A percentile compares a stretch with the other conserved stretches of the same genome.
Evolutionary conservation across 441 rosid species (phyloP).

Genomic region (Flueggea neowawraea): DNA sequence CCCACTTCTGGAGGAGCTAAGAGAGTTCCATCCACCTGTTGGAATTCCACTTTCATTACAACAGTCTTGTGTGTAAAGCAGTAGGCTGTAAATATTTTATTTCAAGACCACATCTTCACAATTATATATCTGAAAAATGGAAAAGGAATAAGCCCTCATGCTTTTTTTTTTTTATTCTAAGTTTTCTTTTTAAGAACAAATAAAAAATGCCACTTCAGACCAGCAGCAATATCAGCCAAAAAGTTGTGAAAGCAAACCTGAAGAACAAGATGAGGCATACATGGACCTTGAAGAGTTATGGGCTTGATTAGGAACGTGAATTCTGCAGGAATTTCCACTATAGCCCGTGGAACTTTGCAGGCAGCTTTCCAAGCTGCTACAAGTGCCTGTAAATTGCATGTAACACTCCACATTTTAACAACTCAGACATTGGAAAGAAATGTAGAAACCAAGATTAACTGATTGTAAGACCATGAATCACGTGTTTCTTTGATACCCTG

Average conservation of each 20-base stretch:
- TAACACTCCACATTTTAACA: neutral
- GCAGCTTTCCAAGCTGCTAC: conserved; percentile 62
- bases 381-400: conserved; percentile 33
- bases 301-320: conserved; percentile 45
- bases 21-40: conserved; percentile 72
- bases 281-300: conserved; percentile 62
- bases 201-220: neutral
- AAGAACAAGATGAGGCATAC: conserved; percentile 52
- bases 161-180: conserved; percentile 6
- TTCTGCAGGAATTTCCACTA: conserved; percentile 40
- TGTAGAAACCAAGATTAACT: too few relatives aligned
- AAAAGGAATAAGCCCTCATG: conserved; percentile 13
- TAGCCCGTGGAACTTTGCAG: conserved; percentile 40
- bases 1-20: conserved; percentile 52
- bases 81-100: conserved; percentile 12
- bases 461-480: too few relatives aligned
- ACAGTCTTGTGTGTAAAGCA: conserved; percentile 17
- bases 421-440: too few relatives aligned
- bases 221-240: conserved; percentile 7
- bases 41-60: conserved; percentile 18
- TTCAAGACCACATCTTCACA: conserved; percentile 4
- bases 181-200: conserved; percentile 2
- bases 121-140: neutral
- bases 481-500: too few relatives aligned
- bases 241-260: conserved; percentile 36